Base-by-base conservation (phyloP, 2,329 filamentous ascomycete species). In the Xylariaceae sp. region DNA sequence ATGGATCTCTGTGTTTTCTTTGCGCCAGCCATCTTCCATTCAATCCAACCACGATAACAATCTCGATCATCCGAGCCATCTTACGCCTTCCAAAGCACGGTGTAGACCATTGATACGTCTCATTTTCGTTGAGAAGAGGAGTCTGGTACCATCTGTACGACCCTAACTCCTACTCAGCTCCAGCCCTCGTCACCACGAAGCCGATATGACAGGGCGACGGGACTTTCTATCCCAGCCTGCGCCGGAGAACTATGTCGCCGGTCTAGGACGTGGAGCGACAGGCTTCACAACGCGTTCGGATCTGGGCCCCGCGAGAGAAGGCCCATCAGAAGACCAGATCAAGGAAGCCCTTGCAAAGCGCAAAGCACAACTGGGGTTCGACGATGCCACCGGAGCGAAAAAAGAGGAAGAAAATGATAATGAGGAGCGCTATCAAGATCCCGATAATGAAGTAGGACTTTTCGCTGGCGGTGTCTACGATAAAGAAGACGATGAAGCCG, bases 281-380 rank as follows among this genome's bases (percentile, higher is more conserved):
- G 93, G 94, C 46, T 98, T 98, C 71, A 97, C 93, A 13, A 98
- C 93, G 31, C 83, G 94, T 58, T 97, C 91, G 43, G 93, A 98
- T 76, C 75, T 98, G 43, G 93, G 94, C 43, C 93, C 94, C 38
- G 91, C 91, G 44, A 81, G 91, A 57, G 91, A 96, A 71, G 93
- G 93, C 13, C 93, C 93, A 37, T 95, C 87, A 47, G 91, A 96
- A 57, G 93, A 98, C 63, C 91, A 97, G 68, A 96, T 98, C 69
- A 96, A 97, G 65, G 93, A 95, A 65, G 90, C 89, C 48, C 85
- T 98, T 54, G 90, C 90, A 37, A 96, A 96, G 67, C 84, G 94
- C 56, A 91, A 93, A 7, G 87, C 88, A 43, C 81, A 87, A 59
- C 78, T 97, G 45, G 91, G 90, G 4, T 64, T 79, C n/a, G 64